Conservation (phyloP, 83 land plant species). For the Larix sibirica region DNA sequence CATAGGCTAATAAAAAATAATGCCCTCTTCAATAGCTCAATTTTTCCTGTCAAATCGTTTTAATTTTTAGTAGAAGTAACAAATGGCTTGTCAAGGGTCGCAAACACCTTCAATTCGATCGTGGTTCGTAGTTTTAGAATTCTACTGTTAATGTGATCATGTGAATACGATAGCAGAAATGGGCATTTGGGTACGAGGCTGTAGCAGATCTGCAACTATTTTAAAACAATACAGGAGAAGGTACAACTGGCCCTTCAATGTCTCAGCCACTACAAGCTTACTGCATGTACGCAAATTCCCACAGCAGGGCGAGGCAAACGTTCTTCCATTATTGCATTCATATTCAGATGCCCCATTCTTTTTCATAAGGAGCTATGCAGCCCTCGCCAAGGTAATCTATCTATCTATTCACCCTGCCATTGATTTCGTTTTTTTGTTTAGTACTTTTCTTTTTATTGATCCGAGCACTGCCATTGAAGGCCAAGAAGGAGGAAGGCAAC, state of each 20-base stretch:
- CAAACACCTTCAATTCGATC: no score
- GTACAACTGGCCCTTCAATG: neutral
- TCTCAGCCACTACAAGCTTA: neutral
- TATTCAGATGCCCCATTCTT: neutral
- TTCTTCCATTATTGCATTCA: neutral
- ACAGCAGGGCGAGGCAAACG: neutral
- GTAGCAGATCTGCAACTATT: neutral
- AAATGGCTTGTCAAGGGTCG: no score
- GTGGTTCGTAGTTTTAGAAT: no score
- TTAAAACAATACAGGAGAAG: neutral
- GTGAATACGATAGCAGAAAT: neutral
- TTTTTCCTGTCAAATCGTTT: no score
- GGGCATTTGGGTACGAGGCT: neutral
- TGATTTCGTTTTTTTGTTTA: neutral
- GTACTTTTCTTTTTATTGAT: neutral
- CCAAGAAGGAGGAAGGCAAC: neutral
- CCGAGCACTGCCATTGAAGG: neutral
- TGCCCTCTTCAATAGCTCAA: no score
- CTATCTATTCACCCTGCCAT: neutral
- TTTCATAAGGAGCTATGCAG: conserved; percentile 1
- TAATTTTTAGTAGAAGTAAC: no score
- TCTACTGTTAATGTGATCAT: no score
- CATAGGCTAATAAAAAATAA: no score
- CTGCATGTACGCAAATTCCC: neutral
- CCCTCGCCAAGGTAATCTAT: neutral